Evolutionary conservation across 73 alveolate genomes (phyloP).

Genomic region (Symbiodinium natans): DNA sequence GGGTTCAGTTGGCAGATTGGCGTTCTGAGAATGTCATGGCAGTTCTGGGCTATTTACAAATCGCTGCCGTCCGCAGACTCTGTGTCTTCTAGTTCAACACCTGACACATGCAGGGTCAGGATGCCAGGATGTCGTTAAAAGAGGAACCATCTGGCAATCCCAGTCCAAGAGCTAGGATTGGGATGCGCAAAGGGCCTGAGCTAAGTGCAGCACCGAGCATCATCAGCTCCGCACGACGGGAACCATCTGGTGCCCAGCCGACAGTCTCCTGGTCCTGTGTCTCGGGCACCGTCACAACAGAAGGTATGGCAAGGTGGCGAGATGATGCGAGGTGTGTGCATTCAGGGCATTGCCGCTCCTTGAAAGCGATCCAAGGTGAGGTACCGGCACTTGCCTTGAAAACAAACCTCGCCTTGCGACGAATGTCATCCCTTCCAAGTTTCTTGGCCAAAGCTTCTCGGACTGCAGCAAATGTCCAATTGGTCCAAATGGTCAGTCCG

Average conservation of each 20-base stretch:
- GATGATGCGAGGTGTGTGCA: not conserved
- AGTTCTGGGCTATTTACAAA: not conserved
- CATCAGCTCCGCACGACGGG: slow-evolving; percentile 45
- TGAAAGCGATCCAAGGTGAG: slow-evolving; percentile 82
- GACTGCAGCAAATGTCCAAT: slow-evolving; percentile 69
- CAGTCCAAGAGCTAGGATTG: too few species aligned
- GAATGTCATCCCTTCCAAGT: slow-evolving; percentile 38
- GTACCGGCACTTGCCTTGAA: slow-evolving; percentile 80
- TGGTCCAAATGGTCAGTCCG: slow-evolving; percentile 22
- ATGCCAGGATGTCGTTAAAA: too few species aligned
- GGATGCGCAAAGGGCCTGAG: too few species aligned
- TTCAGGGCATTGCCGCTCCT: not conserved
- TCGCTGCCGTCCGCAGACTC: not conserved
- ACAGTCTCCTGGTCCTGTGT: slow-evolving; percentile 40
- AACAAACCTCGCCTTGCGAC: slow-evolving; percentile 54
- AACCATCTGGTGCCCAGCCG: slow-evolving; percentile 56
- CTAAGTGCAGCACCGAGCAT: slow-evolving; percentile 31
- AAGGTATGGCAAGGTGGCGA: not conserved
- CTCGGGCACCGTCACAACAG: not conserved
- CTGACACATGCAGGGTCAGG: too few species aligned
- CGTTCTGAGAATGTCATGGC: not conserved
- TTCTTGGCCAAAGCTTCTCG: slow-evolving; percentile 77
- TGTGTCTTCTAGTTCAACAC: not conserved
- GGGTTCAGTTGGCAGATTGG: not conserved
- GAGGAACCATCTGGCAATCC: too few species aligned